Conservation (phyloP, 768 basidiomycete species). For the Termitomyces sp. region DNA sequence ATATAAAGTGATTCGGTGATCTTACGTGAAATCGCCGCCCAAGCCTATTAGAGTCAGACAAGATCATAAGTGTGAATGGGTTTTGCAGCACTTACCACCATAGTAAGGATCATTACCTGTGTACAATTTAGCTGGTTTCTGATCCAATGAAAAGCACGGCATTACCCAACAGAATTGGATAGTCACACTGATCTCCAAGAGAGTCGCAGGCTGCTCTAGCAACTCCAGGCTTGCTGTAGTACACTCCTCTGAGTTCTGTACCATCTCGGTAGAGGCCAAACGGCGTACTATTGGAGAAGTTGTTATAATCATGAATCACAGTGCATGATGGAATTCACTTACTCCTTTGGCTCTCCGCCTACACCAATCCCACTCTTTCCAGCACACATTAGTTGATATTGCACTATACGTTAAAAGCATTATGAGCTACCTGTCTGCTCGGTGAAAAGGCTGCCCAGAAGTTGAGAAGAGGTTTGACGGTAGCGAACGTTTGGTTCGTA, state of each 20-base stretch:
- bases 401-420: background rate
- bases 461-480: conserved; percentile 72
- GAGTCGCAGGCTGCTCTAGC: conserved; percentile 67
- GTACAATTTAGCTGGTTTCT: background rate
- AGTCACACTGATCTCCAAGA: conserved; percentile 63
- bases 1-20: background rate
- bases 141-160: background rate
- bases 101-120: conserved; percentile 76
- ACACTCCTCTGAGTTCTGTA: conserved; percentile 72
- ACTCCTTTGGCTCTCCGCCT: conserved; percentile 69
- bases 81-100: conserved; percentile 47
- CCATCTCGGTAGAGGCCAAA: conserved; percentile 78
- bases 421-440: conserved; percentile 57
- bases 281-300: conserved; percentile 46
- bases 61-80: background rate
- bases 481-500: conserved; percentile 70
- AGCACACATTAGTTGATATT: background rate
- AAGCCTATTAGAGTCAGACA: conserved; percentile 41
- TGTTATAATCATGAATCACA: background rate
- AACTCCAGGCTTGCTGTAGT: conserved; percentile 62
- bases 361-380: conserved; percentile 67
- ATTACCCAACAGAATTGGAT: conserved; percentile 70
- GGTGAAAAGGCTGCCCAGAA: conserved; percentile 81
- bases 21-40: conserved; percentile 77
- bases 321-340: conserved; percentile 13